Conservation (phyloP, 2,329 filamentous ascomycete genomes). For the Aspergillus novofumigatus region DNA sequence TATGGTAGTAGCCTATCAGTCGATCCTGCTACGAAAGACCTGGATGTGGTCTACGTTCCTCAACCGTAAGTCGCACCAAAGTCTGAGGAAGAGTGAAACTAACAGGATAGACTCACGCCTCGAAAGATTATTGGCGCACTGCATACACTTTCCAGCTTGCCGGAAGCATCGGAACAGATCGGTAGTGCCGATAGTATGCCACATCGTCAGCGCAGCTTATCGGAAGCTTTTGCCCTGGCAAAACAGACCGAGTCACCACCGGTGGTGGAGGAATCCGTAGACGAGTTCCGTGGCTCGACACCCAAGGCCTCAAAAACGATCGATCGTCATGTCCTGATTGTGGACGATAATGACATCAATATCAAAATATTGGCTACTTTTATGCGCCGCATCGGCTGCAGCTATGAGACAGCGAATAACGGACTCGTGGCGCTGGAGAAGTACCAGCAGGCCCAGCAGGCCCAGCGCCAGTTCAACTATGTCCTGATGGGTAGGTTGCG, state of each 20-base stretch:
- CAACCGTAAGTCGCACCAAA: slow-evolving; percentile 21
- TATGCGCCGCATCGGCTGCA: slow-evolving; percentile 34
- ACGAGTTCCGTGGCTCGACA: slow-evolving; percentile 6
- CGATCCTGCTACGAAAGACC: slow-evolving; percentile 7
- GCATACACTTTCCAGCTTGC: slow-evolving; percentile 6
- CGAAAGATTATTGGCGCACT: slow-evolving; percentile 22
- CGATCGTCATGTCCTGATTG: slow-evolving; percentile 30
- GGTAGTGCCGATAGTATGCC: background rate
- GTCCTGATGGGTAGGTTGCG: slow-evolving; percentile 29
- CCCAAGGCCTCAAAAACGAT: slow-evolving; percentile 1
- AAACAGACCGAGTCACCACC: slow-evolving; percentile 13
- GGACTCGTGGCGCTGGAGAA: slow-evolving; percentile 38
- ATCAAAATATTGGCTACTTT: slow-evolving; percentile 37
- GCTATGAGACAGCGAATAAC: slow-evolving; percentile 35
- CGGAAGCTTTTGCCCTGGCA: slow-evolving; percentile 13
- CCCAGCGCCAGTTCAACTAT: slow-evolving; percentile 31
- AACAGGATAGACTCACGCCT: slow-evolving; percentile 23
- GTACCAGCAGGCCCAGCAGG: slow-evolving; percentile 23
- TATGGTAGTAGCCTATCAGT: slow-evolving; percentile 5
- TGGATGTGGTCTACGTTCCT: slow-evolving; percentile 20
- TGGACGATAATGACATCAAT: slow-evolving; percentile 43
- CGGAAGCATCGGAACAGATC: background rate
- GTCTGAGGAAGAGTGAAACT: slow-evolving; percentile 1
- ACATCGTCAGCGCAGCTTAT: slow-evolving; percentile 9
- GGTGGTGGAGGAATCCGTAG: slow-evolving; percentile 10